phyloP scores from a whole-genome alignment of 208 protist genomes.

The Trypanosoma melophagium region DNA sequence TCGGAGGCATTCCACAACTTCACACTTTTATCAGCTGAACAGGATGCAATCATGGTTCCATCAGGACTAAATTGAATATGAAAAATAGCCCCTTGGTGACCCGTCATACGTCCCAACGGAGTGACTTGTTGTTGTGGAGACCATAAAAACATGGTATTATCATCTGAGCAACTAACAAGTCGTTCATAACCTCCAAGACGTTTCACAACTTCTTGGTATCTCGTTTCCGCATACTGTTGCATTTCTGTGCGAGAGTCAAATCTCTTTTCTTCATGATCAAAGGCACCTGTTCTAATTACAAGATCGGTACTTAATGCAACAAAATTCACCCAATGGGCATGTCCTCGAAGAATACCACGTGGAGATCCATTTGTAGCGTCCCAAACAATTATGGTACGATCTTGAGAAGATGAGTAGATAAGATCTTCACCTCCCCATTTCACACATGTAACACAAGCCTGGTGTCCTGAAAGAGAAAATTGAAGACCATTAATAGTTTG shows the following conservation, averaged over 20 bases:
- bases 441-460: constrained; percentile 95
- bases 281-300: constrained; percentile 93
- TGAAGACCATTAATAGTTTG: constrained; percentile 46
- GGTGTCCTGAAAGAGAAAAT: constrained; percentile 94
- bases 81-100: constrained; percentile 93
- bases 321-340: constrained; percentile 99
- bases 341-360: constrained; percentile 88
- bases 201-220: constrained; percentile 84
- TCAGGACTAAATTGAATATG: constrained; percentile 97
- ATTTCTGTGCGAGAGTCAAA: constrained; percentile 58
- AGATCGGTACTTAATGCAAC: constrained; percentile 97
- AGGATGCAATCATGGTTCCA: constrained; percentile 95
- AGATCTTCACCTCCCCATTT: constrained; percentile 94
- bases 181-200: constrained; percentile 78
- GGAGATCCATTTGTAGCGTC: constrained; percentile 73
- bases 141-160: constrained; percentile 98
- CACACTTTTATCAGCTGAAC: constrained; percentile 98
- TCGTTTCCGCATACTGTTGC: constrained; percentile 57
- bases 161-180: constrained; percentile 95
- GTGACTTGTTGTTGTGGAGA: constrained; percentile 83
- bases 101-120: constrained; percentile 91
- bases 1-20: constrained; percentile 95
- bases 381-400: constrained; percentile 97
- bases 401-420: constrained; percentile 96
- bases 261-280: constrained; percentile 90